phyloP scores from a whole-genome alignment of 441 rosid genomes.

The Syzygium syzygioides region DNA sequence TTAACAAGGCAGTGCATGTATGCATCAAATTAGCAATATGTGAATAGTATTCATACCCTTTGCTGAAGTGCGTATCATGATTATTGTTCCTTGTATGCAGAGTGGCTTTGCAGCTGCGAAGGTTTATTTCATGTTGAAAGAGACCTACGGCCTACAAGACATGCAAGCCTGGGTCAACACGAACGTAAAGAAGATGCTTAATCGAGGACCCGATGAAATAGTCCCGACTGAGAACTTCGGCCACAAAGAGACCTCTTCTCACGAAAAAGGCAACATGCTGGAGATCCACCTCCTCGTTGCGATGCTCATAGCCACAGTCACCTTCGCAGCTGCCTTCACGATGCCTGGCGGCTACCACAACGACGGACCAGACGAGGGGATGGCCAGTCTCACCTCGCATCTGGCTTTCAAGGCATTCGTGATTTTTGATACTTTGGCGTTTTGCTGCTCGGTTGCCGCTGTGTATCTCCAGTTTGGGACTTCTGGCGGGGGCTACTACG shows the following conservation, averaged over 20 bases:
- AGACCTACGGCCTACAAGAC: constrained; percentile 22
- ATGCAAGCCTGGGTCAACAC: constrained; percentile 8
- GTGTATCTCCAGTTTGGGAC: constrained; percentile 22
- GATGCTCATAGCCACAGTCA: constrained; percentile 24
- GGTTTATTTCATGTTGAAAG: constrained; percentile 30
- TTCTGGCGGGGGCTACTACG: constrained; percentile 17
- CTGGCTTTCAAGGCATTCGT: constrained; percentile 26
- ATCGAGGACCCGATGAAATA: background rate
- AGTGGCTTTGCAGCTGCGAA: constrained; percentile 23
- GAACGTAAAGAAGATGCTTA: background rate
- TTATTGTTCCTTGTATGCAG: background rate
- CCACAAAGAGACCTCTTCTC: background rate
- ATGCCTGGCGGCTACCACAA: constrained; percentile 10
- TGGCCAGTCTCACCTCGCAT: constrained; percentile 11
- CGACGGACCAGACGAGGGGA: constrained; percentile 3
- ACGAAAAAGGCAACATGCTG: constrained; percentile 3
- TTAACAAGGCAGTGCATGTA: background rate
- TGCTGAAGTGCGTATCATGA: background rate
- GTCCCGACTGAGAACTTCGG: background rate
- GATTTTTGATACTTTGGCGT: constrained; percentile 26
- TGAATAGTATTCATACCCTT: background rate
- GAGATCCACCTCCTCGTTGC: constrained; percentile 16
- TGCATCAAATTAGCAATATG: background rate
- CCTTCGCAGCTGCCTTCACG: constrained; percentile 26
- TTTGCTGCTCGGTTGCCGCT: constrained; percentile 20